These are phyloP conservation scores for Ogataea methanolica DNA, from an alignment of 805 yeast genomes.

Conservation along the genomic window DNA sequence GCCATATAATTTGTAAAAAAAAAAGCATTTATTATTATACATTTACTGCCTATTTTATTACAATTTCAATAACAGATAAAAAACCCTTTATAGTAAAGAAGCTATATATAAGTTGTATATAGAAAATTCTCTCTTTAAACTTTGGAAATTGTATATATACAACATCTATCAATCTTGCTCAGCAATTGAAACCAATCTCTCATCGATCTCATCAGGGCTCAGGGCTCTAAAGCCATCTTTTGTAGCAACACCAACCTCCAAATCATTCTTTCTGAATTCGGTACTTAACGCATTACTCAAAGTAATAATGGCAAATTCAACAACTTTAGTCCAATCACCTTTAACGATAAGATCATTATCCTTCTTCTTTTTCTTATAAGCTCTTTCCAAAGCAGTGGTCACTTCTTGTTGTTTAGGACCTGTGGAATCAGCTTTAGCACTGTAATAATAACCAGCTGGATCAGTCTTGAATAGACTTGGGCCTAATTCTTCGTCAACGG, in stretches of 20 bases:
- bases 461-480: constrained; percentile 90
- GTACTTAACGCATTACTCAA: constrained; percentile 84
- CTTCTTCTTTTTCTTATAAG: constrained; percentile 59
- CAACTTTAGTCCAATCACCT: constrained; percentile 86
- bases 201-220: constrained; percentile 86
- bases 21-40: not conserved
- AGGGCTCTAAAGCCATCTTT: constrained; percentile 65
- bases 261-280: constrained; percentile 88
- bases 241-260: constrained; percentile 89
- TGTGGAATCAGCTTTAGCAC: constrained; percentile 87
- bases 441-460: constrained; percentile 94
- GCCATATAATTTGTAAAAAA: no score
- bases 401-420: constrained; percentile 99
- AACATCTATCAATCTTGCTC: constrained; percentile 74
- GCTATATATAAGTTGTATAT: no score
- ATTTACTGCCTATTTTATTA: not conserved
- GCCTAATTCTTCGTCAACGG: constrained; percentile 86
- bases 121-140: no score
- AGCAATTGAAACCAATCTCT: constrained; percentile 88
- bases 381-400: constrained; percentile 82
- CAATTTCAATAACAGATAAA: no score
- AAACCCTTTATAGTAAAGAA: no score
- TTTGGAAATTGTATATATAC: not conserved
- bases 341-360: constrained; percentile 47
- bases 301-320: constrained; percentile 83